phyloP scores from a whole-genome alignment of 208 protist species.

The Crithidia sp. region DNA sequence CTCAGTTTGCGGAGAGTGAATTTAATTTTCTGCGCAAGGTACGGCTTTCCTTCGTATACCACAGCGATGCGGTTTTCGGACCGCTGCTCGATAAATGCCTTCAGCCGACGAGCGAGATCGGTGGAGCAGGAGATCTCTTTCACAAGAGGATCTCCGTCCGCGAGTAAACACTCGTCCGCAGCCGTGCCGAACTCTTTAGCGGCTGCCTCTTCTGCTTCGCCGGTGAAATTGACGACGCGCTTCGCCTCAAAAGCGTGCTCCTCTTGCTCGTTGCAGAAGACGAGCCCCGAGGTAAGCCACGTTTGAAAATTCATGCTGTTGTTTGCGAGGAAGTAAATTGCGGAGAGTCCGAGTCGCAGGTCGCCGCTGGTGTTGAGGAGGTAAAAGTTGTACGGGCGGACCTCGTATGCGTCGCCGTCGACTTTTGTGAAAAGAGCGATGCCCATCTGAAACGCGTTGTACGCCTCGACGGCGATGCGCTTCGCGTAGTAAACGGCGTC shows the following conservation, averaged over 20 bases:
- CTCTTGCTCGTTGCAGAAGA: constrained; percentile 46
- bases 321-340: constrained; percentile 48
- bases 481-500: constrained; percentile 49
- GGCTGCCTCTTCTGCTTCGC: not conserved
- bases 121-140: constrained; percentile 12
- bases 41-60: constrained; percentile 29
- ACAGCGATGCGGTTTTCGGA: constrained; percentile 8
- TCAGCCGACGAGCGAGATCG: constrained; percentile 9
- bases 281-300: constrained; percentile 65
- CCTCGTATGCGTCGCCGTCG: constrained; percentile 46
- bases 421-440: constrained; percentile 65
- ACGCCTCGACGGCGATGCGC: constrained; percentile 46
- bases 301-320: constrained; percentile 69
- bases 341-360: constrained; percentile 34
- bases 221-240: not conserved
- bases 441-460: constrained; percentile 83
- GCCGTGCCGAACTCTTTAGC: not conserved
- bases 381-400: constrained; percentile 83
- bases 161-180: constrained; percentile 2
- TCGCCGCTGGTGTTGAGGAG: constrained; percentile 51
- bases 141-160: not conserved
- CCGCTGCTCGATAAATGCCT: not conserved
- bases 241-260: constrained; percentile 25
- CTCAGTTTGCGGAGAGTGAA: constrained; percentile 28
- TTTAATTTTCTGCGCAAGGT: constrained; percentile 29